Evolutionary conservation across 2,329 filamentous ascomycete genomes (phyloP), one percentile per base, ranked within the genome.

Genomic region (Nothophoma quercina): DNA sequence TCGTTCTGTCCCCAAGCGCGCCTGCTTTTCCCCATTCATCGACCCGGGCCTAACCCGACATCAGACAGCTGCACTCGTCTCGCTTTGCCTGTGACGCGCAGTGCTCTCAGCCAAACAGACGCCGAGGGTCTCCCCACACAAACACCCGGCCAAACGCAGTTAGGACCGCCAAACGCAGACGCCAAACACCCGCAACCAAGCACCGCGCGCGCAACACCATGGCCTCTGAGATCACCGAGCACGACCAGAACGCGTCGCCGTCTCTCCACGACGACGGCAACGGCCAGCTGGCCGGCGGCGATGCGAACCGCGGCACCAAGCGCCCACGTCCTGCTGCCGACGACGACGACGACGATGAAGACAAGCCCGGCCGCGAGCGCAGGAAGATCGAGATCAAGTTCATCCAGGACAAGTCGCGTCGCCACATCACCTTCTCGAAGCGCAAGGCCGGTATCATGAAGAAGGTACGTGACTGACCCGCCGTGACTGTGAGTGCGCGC

Each of bases 341-440:
- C 75, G 95, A 98, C 74, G 95, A 98, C 64, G 93, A 98, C 63
- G 95, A 98, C 62, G 93, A 98, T 67, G 93, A 96, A 68, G 93
- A 97, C 78, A 98, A 98, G 86, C 91, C 91, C 60, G 92, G 92
- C 73, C 93, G 95, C 78, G 95, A 98, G 85, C 89, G 95, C 75
- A 88, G 95, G 81, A 99, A 99, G 89, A 99, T 99, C 71, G 95
- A 99, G 80, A 99, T 99, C 82, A 99, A 99, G 85, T 99, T 99
- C 81, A 99, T 99, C 78, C 93, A 93, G 79, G 95, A 99, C 81
- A 99, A 99, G 83, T 98, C 93, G 80, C 92, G 95, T 80, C 90
- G 95, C 60, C 95, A 99, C 82, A 99, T 98, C 76, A 98, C 95
- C 71, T 98, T 99, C 78, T 98, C 93, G 67, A 99, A 99, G 87